Evolutionary conservation across 805 yeast species (phyloP), one percentile per base, ranked within the genome.

Genomic region (Cyberlindnera lachancei): DNA sequence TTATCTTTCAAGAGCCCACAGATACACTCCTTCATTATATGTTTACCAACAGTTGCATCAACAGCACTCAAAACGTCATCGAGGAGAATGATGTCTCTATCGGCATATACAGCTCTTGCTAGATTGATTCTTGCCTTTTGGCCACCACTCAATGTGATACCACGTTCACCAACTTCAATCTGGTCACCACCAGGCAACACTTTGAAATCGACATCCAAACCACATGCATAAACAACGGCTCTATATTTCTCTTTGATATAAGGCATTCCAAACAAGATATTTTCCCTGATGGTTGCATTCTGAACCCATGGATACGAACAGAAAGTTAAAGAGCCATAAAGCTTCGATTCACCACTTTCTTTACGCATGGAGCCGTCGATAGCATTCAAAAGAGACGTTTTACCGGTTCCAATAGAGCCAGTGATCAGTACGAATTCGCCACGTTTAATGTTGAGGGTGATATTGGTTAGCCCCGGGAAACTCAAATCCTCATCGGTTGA

Each of bases 11-110:
- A 51, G 18, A 74, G 38, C 0, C 83, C 87, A 38, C 69, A 41
- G 27, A 85, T 54, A 56, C 95, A 85, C 25, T 73, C 64, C 27
- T 73, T 67, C 70, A 83, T 73, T 31, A 84, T 80, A 46, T 78
- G 86, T 35, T 71, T 72, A n/a, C 92, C 94, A 27, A 83, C 94
- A 47, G 83, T 75, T 20, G 90, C 86, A 56, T 84, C 94, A 7
- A 84, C 94, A 5, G 94, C 94, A 59, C 84, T 74, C 36, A 84
- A 64, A 12, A 83, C 86, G 52, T 84, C 94, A 51, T 84, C 94
- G 32, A 84, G 56, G 31, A 84, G 55, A 25, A 79, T 66, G 16
- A 82, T 76, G 47, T 80, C 86, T 14, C 70, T 68, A 18, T 75
- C 65, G 11, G 78, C 73, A 48, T 84, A 84, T 3, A 81, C 85